Evolutionary conservation across 345 rosid species (phyloP).

Genomic region (Dovyalis caffra): DNA sequence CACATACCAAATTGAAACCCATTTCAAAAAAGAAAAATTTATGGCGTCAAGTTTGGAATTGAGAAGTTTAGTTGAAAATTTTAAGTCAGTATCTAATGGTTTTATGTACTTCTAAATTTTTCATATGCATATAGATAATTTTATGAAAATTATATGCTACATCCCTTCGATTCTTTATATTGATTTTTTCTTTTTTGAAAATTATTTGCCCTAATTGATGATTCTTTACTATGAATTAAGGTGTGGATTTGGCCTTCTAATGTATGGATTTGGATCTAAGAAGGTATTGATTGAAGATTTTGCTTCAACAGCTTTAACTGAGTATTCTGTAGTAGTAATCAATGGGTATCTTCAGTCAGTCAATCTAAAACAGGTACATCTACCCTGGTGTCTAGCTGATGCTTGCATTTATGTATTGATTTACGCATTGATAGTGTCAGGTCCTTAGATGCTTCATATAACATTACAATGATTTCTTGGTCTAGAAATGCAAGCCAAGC

Average conservation of each 20-base stretch:
- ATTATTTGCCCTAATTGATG: neutral
- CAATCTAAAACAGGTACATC: constrained; percentile 79
- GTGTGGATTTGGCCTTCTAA: constrained; percentile 88
- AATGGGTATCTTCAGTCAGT: constrained; percentile 87
- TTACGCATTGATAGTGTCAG: neutral
- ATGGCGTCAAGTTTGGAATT: neutral
- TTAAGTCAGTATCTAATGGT: no score
- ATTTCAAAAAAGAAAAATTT: neutral
- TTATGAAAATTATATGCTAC: no score
- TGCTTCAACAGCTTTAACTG: constrained; percentile 68
- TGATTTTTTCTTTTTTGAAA: neutral
- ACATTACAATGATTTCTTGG: no score
- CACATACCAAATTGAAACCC: neutral
- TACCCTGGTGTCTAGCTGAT: neutral
- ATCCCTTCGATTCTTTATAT: neutral
- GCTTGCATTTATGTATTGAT: neutral
- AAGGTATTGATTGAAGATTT: constrained; percentile 77
- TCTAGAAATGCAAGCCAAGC: neutral
- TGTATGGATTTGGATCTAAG: constrained; percentile 96
- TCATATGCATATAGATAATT: no score
- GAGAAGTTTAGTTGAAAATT: neutral
- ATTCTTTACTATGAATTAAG: constrained; percentile 25
- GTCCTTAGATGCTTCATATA: neutral
- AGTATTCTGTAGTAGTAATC: constrained; percentile 72
- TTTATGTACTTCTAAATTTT: no score